Conservation (phyloP, 768 basidiomycete genomes). For the Collybiopsis luxurians region DNA sequence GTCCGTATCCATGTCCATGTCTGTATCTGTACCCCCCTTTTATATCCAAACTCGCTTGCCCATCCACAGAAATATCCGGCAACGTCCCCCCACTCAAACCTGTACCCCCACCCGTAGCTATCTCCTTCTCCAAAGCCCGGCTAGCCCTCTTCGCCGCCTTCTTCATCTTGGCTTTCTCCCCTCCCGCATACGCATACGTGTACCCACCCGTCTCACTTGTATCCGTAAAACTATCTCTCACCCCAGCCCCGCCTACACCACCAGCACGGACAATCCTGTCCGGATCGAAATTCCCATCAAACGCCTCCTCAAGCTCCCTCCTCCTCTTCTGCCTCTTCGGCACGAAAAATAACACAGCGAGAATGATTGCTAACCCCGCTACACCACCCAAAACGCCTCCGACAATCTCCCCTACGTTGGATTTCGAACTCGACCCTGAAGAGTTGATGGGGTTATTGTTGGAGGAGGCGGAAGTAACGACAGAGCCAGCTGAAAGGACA, state of each 20-base stretch:
- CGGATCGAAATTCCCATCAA: slow-evolving; percentile 13
- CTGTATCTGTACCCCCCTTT: too few relatives aligned
- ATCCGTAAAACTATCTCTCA: not conserved
- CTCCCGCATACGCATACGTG: not conserved
- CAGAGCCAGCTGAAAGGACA: not conserved
- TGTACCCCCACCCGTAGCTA: too few relatives aligned
- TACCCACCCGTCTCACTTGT: not conserved
- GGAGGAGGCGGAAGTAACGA: too few relatives aligned
- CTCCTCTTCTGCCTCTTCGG: not conserved
- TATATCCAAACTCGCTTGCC: not conserved
- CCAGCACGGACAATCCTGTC: not conserved
- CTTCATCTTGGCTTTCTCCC: slow-evolving; percentile 1
- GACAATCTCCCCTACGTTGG: slow-evolving; percentile 8
- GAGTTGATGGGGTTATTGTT: not conserved
- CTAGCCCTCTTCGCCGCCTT: not conserved
- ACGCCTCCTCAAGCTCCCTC: slow-evolving; percentile 3
- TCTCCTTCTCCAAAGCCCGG: not conserved
- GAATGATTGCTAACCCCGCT: not conserved
- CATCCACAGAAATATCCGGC: slow-evolving; percentile 1
- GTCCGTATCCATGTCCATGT: not conserved
- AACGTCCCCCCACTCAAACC: not conserved
- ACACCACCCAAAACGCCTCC: slow-evolving; percentile 8
- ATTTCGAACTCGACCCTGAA: not conserved
- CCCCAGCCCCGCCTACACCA: not conserved
- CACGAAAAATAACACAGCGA: slow-evolving; percentile 2